Evolutionary conservation across 148 eudicot genomes (phyloP).

Genomic region (Polygonum aviculare): DNA sequence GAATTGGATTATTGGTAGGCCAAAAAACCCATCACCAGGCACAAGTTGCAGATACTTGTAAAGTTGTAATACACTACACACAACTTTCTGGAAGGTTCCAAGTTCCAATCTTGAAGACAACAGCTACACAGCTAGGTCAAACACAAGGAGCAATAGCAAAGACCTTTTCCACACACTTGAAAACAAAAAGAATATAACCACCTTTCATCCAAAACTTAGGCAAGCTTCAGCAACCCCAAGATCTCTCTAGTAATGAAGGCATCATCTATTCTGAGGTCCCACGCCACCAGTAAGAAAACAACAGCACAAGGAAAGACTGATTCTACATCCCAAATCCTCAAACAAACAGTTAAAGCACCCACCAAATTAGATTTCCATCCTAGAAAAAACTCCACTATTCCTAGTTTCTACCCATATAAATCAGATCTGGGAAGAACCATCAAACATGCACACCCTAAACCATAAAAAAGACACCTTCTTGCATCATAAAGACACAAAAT

Average conservation of each 20-base stretch:
- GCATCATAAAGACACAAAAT: constrained; percentile 1
- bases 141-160: background rate
- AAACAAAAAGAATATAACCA: background rate
- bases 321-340: constrained; percentile 9
- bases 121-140: background rate
- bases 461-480: background rate
- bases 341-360: background rate
- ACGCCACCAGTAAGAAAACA: constrained; percentile 16
- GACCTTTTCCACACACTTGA: background rate
- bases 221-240: background rate
- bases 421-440: constrained; percentile 15
- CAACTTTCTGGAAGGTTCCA: constrained; percentile 25
- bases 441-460: background rate
- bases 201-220: background rate
- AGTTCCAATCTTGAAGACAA: constrained; percentile 3
- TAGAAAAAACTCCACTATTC: background rate
- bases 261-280: constrained; percentile 41
- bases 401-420: constrained; percentile 1
- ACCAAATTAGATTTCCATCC: background rate
- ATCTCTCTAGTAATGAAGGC: background rate
- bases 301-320: background rate
- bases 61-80: background rate
- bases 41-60: background rate
- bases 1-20: background rate
- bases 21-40: background rate